These are phyloP conservation scores for Debaryomyces coudertii DNA, from an alignment of 1,139 yeast species.

Conservation along the genomic window DNA sequence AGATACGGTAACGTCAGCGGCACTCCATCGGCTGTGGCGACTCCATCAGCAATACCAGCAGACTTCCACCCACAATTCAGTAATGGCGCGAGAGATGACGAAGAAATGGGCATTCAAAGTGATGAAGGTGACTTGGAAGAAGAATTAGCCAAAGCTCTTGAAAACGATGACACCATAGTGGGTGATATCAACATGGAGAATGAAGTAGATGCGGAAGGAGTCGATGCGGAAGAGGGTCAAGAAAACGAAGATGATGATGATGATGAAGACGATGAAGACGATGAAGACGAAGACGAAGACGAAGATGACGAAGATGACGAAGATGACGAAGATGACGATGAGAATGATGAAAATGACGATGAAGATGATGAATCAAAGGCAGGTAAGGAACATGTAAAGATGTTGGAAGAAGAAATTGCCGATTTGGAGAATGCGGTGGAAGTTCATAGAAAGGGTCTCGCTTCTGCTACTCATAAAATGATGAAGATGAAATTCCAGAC, in stretches of 20 bases:
- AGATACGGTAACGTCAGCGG: slow-evolving; percentile 24
- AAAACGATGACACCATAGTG: slow-evolving; percentile 17
- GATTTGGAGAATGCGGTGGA: slow-evolving; percentile 82
- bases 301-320: slow-evolving; percentile 36
- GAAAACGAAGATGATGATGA: slow-evolving; percentile 17
- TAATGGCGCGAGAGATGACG: slow-evolving; percentile 41
- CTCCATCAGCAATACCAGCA: slow-evolving; percentile 17
- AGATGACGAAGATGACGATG: slow-evolving; percentile 32
- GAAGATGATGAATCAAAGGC: slow-evolving; percentile 34
- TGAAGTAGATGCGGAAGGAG: slow-evolving; percentile 19
- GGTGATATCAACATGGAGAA: slow-evolving; percentile 15
- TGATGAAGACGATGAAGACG: slow-evolving; percentile 20
- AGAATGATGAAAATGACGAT: slow-evolving; percentile 29
- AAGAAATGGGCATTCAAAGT: slow-evolving; percentile 22
- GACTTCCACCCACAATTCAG: slow-evolving; percentile 17
- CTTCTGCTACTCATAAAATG: slow-evolving; percentile 82
- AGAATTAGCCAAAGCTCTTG: slow-evolving; percentile 47
- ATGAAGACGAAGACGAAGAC: slow-evolving; percentile 28
- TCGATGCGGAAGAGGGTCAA: slow-evolving; percentile 11
- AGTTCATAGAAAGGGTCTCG: slow-evolving; percentile 73
- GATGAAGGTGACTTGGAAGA: slow-evolving; percentile 38
- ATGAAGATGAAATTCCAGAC: slow-evolving; percentile 86
- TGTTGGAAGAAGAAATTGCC: slow-evolving; percentile 79
- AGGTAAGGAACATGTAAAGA: slow-evolving; percentile 68
- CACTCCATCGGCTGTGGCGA: slow-evolving; percentile 30